Evolutionary conservation across 2,329 filamentous ascomycete species (phyloP).

Genomic region (Fusarium sp.): DNA sequence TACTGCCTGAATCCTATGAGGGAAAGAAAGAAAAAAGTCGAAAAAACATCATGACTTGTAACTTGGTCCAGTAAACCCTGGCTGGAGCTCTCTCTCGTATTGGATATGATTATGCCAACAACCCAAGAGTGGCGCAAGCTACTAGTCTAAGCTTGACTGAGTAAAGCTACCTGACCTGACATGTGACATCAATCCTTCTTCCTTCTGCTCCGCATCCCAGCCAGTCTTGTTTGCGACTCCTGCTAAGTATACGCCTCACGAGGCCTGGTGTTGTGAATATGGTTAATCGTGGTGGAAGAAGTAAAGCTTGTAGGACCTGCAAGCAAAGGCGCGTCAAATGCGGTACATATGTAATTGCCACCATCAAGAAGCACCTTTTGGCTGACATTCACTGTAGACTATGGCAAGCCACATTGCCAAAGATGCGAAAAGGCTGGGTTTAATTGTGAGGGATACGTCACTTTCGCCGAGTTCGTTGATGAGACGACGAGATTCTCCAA

Average conservation of each 20-base stretch:
- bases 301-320: conserved; percentile 29
- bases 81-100: neutral
- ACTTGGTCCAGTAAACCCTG: no score
- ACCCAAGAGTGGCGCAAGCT: conserved; percentile 20
- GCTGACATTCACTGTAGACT: conserved; percentile 7
- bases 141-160: conserved; percentile 6
- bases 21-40: neutral
- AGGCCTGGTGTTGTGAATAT: neutral
- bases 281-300: conserved; percentile 29
- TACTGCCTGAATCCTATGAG: no score
- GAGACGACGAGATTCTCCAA: conserved; percentile 5
- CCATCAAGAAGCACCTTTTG: no score
- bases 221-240: neutral
- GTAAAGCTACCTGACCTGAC: conserved; percentile 24
- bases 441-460: conserved; percentile 14
- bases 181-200: neutral
- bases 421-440: conserved; percentile 16
- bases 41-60: neutral
- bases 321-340: conserved; percentile 32
- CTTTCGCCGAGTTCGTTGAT: conserved; percentile 14
- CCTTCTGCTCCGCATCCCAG: neutral
- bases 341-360: neutral
- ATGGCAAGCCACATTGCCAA: conserved; percentile 18
- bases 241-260: neutral
- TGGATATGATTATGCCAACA: conserved; percentile 9